Conservation (phyloP, 768 basidiomycete species). For the Leucogyrophana mollusca region DNA sequence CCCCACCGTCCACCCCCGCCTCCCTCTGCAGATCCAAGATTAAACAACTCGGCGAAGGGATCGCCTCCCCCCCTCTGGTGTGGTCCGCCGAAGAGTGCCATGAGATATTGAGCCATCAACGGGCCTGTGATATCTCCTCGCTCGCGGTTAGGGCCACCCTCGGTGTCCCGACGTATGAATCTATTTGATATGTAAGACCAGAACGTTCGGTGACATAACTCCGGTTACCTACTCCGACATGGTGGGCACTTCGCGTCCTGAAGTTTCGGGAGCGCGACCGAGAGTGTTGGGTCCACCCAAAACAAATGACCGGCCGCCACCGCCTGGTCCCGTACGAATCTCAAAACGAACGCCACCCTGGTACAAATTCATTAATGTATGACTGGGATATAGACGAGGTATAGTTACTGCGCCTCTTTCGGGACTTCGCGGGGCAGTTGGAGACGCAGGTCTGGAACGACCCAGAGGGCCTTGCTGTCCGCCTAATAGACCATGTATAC, state of each 20-base stretch:
- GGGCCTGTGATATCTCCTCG: constrained; percentile 51
- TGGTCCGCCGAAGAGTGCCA: constrained; percentile 46
- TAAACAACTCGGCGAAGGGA: constrained; percentile 43
- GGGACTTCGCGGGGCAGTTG: constrained; percentile 12
- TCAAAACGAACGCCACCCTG: constrained; percentile 33
- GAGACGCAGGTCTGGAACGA: constrained; percentile 12
- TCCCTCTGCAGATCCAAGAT: constrained; percentile 33
- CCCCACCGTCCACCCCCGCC: constrained; percentile 67
- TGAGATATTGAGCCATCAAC: constrained; percentile 71
- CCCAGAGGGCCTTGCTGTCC: neutral
- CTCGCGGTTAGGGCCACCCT: constrained; percentile 16
- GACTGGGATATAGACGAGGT: neutral
- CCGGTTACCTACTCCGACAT: constrained; percentile 51
- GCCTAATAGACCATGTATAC: constrained; percentile 5
- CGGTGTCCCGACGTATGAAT: constrained; percentile 31
- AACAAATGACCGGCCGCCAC: constrained; percentile 33
- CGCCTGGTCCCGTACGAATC: constrained; percentile 29
- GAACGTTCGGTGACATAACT: neutral
- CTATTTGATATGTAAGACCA: constrained; percentile 19
- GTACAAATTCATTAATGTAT: constrained; percentile 20
- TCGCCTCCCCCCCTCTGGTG: constrained; percentile 36
- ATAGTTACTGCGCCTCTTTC: constrained; percentile 15
- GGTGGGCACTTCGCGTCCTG: constrained; percentile 33
- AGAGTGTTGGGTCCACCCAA: constrained; percentile 33
- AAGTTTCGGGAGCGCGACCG: constrained; percentile 19